Evolutionary conservation across 2,329 filamentous ascomycete genomes (phyloP), one percentile per base, ranked within the genome.

Genomic region (Apiospora phragmitis): DNA sequence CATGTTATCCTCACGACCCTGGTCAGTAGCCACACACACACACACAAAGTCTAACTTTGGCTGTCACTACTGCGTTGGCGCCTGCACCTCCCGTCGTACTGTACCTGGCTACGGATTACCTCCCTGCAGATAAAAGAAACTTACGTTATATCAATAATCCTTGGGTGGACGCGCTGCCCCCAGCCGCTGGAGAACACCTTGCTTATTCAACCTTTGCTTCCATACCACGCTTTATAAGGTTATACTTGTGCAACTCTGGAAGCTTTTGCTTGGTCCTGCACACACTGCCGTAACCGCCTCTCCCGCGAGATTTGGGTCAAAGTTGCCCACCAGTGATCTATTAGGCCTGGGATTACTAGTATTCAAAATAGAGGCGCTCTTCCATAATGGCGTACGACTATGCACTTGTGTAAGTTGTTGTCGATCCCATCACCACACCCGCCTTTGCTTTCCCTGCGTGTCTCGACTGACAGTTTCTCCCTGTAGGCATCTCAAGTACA

Each of bases 401-500:
- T 84, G 88, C 88, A 68, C 81, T 89, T 73, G 88, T 91, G 88
- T 90, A 85, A 79, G 88, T 83, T n/a, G 24, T 41, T 49, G 35
- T 21, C 9, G 35, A 8, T 45, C 41, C 12, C 45, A 7, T 29
- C 9, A 8, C 32, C 45, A 38, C 42, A 16, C 18, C 68, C 55
- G 18, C 38, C 11, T 29, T 24, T 69, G 41, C 18, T 49, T 24
- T 29, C 38, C 66, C 35, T 55, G 47, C 21, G 38, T 11, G 14
- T 12, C 49, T 45, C 32, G 38, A 62, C 29, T 62, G 12, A 62
- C 18, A 5, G 9, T n/a, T n/a, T 38, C n/a, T 49, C 47, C 55
- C 47, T 14, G 51, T 66, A 93, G 90, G 74, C 89, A 93, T 79
- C 78, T 90, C 75, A 88, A 88, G 75, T 93, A 90, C 82, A 93